These are phyloP conservation scores for Colletotrichum ledebouriae DNA, from an alignment of 2,329 filamentous ascomycete genomes.

Conservation along the genomic window DNA sequence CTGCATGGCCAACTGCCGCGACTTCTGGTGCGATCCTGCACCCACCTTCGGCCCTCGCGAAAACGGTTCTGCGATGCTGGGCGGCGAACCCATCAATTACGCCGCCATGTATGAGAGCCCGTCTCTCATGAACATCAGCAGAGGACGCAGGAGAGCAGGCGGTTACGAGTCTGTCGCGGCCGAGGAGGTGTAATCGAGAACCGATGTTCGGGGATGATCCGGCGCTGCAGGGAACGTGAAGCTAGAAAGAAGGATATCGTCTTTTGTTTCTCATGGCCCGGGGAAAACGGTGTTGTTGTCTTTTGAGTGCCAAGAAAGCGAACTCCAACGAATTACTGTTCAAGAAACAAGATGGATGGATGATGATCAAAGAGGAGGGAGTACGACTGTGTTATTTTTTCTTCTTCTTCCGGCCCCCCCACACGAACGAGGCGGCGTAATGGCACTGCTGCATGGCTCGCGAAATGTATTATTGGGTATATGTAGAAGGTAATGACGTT, in stretches of 20 bases:
- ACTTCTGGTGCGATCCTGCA: slow-evolving; percentile 95
- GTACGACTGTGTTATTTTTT: slow-evolving; percentile 11
- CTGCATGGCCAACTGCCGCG: slow-evolving; percentile 88
- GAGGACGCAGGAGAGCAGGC: slow-evolving; percentile 61
- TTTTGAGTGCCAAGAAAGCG: neutral
- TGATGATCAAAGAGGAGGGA: slow-evolving; percentile 22
- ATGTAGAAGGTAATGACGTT: slow-evolving; percentile 33
- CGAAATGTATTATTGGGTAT: slow-evolving; percentile 34
- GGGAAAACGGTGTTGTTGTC: neutral
- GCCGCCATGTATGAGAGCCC: slow-evolving; percentile 91
- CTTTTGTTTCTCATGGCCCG: neutral
- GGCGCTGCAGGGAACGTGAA: neutral
- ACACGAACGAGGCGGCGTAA: slow-evolving; percentile 29
- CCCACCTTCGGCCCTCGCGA: slow-evolving; percentile 83
- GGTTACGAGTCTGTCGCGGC: slow-evolving; percentile 74
- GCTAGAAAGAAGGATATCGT: neutral
- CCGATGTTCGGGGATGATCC: neutral
- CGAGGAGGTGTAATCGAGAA: slow-evolving; percentile 63
- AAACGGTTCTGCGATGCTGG: slow-evolving; percentile 81
- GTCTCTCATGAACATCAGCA: slow-evolving; percentile 70
- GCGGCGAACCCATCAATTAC: slow-evolving; percentile 87
- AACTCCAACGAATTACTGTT: slow-evolving; percentile 13
- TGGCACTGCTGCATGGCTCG: slow-evolving; percentile 31
- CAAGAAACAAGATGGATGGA: slow-evolving; percentile 12
- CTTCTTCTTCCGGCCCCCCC: neutral